Base-by-base conservation (phyloP, 164 flowering plant genomes). In the Tetracentron sinense region DNA sequence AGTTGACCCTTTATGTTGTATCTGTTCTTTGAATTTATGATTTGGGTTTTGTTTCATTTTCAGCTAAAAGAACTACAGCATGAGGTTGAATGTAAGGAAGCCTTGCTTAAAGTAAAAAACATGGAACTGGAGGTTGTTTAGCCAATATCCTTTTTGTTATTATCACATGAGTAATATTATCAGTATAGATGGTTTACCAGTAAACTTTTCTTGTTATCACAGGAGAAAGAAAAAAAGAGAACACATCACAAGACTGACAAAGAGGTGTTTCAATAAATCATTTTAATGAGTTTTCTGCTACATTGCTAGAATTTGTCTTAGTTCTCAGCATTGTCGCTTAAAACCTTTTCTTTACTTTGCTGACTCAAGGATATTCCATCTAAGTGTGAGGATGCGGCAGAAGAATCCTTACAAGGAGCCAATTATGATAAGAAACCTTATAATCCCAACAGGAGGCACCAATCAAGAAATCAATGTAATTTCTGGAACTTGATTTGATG, bases 21-120 rank as follows among this genome's bases (percentile, higher is more conserved):
- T 60, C 4, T 21, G 19, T 6, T 60, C 19, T 50, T n/a, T 51
- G 15, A 21, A 35, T 35, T 11, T 30, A 17, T 48, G 12, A 2
- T 50, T 21, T 49, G 62, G 58, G 47, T 20, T 26, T 27, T 7
- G n/a, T n/a, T 61, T 55, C 20, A 26, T 64, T 65, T 60, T 27
- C 82, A 89, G 94, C 31, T 87, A 21, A 92, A 83, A 75, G 57
- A 77, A 29, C 64, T 85, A 42, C 83, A 82, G 48, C 97, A 92
- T 64, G 94, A 92, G 56, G 73, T 86, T 63, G 72, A 56, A 6
- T 85, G 89, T 79, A 85, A 74, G 70, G 71, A 73, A 27, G 88
- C 87, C 6, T 55, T 85, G 66, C 77, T 82, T 48, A 81, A 74
- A 71, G 83, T 79, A 38, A 86, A 79, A 73, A 79, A 63, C 30